phyloP scores from a whole-genome alignment of 345 rosid species.

The Diplotaxis tenuifolia region DNA sequence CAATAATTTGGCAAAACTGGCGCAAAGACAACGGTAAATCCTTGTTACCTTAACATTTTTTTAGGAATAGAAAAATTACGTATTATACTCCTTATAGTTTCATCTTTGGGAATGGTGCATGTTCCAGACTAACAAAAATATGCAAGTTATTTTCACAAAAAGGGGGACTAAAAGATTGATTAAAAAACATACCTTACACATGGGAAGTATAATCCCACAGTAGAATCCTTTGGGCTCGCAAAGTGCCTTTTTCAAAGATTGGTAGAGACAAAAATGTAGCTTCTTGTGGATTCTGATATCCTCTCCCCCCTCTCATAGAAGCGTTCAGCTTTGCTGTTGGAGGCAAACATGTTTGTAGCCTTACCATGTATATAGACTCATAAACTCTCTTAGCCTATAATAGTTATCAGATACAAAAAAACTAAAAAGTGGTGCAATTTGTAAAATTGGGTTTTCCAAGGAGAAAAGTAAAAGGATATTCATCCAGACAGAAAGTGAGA shows the following conservation, averaged over 20 bases:
- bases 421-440: no score
- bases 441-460: no score
- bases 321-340: background rate
- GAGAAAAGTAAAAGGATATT: no score
- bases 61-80: background rate
- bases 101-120: background rate
- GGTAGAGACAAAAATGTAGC: background rate
- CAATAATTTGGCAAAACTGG: background rate
- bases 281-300: constrained; percentile 3
- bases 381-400: no score
- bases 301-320: background rate
- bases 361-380: background rate
- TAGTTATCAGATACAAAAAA: no score
- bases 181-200: background rate
- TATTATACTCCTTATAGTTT: constrained; percentile 3
- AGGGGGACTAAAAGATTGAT: no score
- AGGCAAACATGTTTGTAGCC: no score
- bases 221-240: background rate
- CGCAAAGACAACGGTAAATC: background rate
- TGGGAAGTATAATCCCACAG: background rate
- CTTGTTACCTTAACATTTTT: background rate
- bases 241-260: no score
- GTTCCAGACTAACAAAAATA: background rate
- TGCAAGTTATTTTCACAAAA: background rate
- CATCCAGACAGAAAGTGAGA: no score